Evolutionary conservation across 31 red algal genomes (phyloP).

Genomic region (Bonnemaisonia californica): DNA sequence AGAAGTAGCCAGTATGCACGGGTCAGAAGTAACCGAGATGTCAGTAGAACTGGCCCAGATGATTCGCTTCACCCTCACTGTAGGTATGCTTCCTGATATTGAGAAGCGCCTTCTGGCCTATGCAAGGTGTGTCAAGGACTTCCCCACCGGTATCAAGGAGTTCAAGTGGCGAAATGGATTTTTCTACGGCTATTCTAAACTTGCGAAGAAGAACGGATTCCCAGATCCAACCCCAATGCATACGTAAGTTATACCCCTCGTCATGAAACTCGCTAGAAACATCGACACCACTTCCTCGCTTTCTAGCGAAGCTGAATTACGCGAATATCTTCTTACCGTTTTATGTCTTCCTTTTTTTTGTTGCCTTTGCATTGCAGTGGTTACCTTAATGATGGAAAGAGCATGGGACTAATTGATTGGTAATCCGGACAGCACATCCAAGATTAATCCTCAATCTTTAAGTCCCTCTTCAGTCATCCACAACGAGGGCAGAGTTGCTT

Average conservation of each 20-base stretch:
- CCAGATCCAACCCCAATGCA: conserved; percentile 88
- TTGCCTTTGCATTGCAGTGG: conserved; percentile 21
- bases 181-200: conserved; percentile 85
- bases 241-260: conserved; percentile 51
- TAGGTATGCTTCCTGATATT: conserved; percentile 77
- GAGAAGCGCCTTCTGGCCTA: conserved; percentile 80
- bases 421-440: neutral
- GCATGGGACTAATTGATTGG: conserved; percentile 75
- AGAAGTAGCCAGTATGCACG: conserved; percentile 69
- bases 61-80: conserved; percentile 71
- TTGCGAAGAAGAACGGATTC: conserved; percentile 77
- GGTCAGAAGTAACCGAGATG: conserved; percentile 72
- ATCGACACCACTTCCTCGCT: too few species aligned
- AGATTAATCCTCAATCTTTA: neutral
- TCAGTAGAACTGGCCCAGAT: conserved; percentile 80
- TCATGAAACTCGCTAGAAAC: too few species aligned
- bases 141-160: conserved; percentile 94
- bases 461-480: neutral
- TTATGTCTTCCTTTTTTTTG: neutral
- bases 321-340: neutral
- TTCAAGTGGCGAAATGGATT: conserved; percentile 96
- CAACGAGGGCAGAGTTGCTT: neutral
- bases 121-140: conserved; percentile 72
- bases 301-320: neutral
- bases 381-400: conserved; percentile 77